phyloP scores from a whole-genome alignment of 208 protist species.

The Sergeia podlipaevii region DNA sequence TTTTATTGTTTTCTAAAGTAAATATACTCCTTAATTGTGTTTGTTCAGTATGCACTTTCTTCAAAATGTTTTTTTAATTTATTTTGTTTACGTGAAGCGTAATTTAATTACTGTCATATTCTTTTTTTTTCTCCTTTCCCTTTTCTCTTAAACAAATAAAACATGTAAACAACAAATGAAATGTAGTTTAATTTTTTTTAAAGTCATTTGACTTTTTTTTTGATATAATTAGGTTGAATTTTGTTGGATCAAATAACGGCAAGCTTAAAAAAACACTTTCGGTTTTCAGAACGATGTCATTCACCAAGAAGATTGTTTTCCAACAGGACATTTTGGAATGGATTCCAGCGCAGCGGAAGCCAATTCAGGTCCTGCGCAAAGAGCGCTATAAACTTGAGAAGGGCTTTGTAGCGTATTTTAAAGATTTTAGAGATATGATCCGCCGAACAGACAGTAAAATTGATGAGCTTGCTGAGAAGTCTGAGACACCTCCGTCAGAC shows the following conservation, averaged over 20 bases:
- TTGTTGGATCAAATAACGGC: neutral
- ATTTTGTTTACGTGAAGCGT: slow-evolving; percentile 1
- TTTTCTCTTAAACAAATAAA: too few relatives aligned
- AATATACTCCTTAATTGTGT: neutral
- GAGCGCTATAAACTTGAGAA: slow-evolving; percentile 73
- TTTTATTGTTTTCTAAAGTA: slow-evolving; percentile 3
- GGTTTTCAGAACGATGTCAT: slow-evolving; percentile 20
- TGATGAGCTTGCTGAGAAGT: slow-evolving; percentile 13
- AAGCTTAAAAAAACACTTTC: neutral
- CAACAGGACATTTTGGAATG: slow-evolving; percentile 78
- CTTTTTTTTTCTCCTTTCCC: neutral
- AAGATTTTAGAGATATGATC: slow-evolving; percentile 24
- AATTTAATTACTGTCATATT: slow-evolving; percentile 1
- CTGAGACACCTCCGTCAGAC: slow-evolving; percentile 4
- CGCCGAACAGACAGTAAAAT: slow-evolving; percentile 1
- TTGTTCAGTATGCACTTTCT: too few relatives aligned
- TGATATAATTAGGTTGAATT: neutral
- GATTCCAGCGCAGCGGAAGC: slow-evolving; percentile 29
- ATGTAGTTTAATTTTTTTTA: slow-evolving; percentile 6
- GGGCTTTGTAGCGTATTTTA: slow-evolving; percentile 71
- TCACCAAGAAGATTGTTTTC: slow-evolving; percentile 26
- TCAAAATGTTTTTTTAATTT: slow-evolving; percentile 1
- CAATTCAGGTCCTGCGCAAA: slow-evolving; percentile 30
- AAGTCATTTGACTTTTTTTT: neutral
- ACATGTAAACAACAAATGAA: too few relatives aligned